Conservation (phyloP, 164 flowering plant genomes). For the Kalanchoe fedtschenkoi region DNA sequence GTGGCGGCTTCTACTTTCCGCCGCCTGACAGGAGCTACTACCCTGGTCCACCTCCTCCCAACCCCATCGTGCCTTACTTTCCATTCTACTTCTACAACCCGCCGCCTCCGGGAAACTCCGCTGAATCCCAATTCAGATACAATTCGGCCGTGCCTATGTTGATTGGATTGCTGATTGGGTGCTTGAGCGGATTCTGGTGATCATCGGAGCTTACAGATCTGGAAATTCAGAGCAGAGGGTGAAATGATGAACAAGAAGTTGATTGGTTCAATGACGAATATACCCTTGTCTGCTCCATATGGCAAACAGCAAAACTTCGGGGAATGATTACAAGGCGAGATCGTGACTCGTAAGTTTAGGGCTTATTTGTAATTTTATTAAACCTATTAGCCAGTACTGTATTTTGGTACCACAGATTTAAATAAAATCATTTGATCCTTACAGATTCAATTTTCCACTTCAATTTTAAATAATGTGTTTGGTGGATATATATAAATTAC, state of each 20-base stretch:
- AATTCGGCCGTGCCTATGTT: neutral
- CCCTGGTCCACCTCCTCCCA: conserved; percentile 65
- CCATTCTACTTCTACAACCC: conserved; percentile 64
- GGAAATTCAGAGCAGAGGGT: neutral
- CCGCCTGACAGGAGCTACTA: conserved; percentile 23
- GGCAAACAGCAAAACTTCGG: neutral
- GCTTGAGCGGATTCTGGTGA: neutral
- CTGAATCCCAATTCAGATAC: neutral
- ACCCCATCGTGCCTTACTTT: conserved; percentile 77
- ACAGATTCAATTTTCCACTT: no score
- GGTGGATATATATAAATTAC: neutral
- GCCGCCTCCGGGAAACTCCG: conserved; percentile 27
- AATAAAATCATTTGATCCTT: no score
- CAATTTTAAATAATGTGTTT: neutral
- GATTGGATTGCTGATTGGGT: neutral
- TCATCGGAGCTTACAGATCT: neutral
- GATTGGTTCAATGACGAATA: neutral
- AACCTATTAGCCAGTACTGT: no score
- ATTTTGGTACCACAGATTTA: no score
- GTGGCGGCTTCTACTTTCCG: conserved; percentile 10
- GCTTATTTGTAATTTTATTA: no score
- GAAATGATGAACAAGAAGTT: neutral
- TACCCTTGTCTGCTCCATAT: neutral
- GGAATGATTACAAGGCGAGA: neutral
- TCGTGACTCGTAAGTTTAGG: no score